Conservation (phyloP, 306 rosid genomes). For the Purshia tridentata region DNA sequence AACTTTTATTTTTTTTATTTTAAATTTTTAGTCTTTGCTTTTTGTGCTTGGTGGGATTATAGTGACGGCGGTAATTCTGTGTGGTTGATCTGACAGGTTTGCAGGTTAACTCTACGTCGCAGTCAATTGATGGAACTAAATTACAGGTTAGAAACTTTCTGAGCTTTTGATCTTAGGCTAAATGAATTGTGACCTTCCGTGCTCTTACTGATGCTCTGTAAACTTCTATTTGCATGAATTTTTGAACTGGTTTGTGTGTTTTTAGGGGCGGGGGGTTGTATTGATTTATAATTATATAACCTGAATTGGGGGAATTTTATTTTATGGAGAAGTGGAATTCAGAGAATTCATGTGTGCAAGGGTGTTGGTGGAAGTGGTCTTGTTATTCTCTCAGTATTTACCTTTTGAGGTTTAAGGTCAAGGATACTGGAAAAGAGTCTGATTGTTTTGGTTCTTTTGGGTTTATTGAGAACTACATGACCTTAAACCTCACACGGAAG, state of each 20-base stretch:
- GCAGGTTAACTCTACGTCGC: slow-evolving; percentile 34
- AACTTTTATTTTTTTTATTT: neutral
- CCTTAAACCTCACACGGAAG: no score
- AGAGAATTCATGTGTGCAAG: neutral
- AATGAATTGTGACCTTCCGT: neutral
- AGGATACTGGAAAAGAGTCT: slow-evolving; percentile 13
- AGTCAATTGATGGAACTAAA: slow-evolving; percentile 39
- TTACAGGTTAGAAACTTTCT: slow-evolving; percentile 49
- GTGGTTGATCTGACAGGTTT: slow-evolving; percentile 48
- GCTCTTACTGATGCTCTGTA: neutral
- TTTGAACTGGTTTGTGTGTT: neutral
- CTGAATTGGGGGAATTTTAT: slow-evolving; percentile 10
- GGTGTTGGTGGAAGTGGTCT: neutral
- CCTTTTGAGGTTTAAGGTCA: neutral
- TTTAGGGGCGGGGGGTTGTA: neutral
- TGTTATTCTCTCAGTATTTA: neutral
- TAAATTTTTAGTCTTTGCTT: neutral
- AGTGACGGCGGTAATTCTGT: slow-evolving; percentile 13
- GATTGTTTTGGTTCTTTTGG: neutral
- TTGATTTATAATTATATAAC: slow-evolving; percentile 1
- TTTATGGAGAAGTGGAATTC: neutral
- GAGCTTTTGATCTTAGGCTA: neutral
- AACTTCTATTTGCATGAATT: slow-evolving; percentile 17
- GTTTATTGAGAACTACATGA: neutral
- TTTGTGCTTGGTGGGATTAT: slow-evolving; percentile 12